Conservation (phyloP, 164 flowering plant genomes). For the Euptelea pleiosperma region DNA sequence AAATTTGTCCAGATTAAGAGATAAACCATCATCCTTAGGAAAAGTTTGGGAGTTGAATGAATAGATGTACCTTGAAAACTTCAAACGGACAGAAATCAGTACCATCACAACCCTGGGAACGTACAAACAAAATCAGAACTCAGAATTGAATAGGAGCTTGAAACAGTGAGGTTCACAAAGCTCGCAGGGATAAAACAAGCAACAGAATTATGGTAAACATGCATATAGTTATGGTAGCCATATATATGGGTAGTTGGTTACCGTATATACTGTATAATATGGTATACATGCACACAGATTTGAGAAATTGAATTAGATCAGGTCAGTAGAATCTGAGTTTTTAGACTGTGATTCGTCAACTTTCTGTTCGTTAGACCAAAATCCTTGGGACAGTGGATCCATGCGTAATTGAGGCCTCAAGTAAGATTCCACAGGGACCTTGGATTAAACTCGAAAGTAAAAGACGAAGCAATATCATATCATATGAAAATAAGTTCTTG, state of each 20-base stretch:
- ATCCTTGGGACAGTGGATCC: not conserved
- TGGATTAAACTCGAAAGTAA: not conserved
- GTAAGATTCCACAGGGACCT: not conserved
- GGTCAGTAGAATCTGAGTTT: no score
- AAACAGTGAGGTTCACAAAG: no score
- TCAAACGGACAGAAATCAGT: constrained; percentile 74
- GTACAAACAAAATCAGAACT: constrained; percentile 12
- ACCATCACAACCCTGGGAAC: constrained; percentile 63
- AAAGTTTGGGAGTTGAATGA: not conserved
- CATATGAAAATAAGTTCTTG: not conserved
- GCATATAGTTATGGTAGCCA: no score
- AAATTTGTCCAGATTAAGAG: not conserved
- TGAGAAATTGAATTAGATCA: no score
- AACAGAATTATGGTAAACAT: not conserved
- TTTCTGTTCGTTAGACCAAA: no score
- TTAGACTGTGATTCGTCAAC: no score
- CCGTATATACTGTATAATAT: no score
- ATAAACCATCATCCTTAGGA: not conserved
- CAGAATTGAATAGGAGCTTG: not conserved
- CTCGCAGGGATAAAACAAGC: not conserved
- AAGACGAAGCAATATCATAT: constrained; percentile 1
- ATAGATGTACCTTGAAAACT: constrained; percentile 68
- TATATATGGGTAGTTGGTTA: no score
- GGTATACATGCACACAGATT: no score
- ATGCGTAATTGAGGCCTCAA: not conserved